Evolutionary conservation across 2,329 filamentous ascomycete species (phyloP).

Genomic region (Colletotrichum cereale): DNA sequence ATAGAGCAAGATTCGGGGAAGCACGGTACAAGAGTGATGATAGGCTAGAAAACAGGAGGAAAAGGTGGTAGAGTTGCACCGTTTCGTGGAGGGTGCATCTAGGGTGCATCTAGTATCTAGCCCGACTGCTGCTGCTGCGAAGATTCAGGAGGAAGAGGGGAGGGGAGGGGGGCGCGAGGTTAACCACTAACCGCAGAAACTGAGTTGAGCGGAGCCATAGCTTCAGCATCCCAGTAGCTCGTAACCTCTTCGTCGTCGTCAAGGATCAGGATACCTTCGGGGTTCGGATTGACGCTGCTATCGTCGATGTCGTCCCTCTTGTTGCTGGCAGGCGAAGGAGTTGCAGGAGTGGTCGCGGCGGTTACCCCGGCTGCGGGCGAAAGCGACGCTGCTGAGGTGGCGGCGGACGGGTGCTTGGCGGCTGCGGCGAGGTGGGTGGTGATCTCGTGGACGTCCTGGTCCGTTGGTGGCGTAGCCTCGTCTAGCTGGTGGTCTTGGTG

Average conservation of each 20-base stretch:
- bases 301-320: conserved; percentile 37
- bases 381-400: conserved; percentile 22
- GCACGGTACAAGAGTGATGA: conserved; percentile 4
- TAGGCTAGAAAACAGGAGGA: conserved; percentile 7
- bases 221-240: conserved; percentile 68
- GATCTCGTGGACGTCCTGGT: conserved; percentile 41
- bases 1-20: conserved; percentile 13
- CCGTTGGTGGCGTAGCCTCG: conserved; percentile 35
- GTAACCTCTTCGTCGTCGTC: conserved; percentile 52
- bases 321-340: conserved; percentile 19
- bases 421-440: conserved; percentile 38
- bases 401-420: conserved; percentile 36
- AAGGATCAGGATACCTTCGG: conserved; percentile 22
- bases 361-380: conserved; percentile 18
- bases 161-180: background rate
- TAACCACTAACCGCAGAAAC: conserved; percentile 64
- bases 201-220: conserved; percentile 68
- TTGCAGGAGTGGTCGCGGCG: conserved; percentile 27
- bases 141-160: background rate
- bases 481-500: conserved; percentile 9
- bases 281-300: conserved; percentile 1
- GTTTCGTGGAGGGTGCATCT: conserved; percentile 10
- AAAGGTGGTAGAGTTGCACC: conserved; percentile 1
- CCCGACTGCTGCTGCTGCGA: conserved; percentile 6
- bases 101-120: background rate